phyloP scores from a whole-genome alignment of 1,284 basidiomycete genomes.

The Garcileccinum viscosum region DNA sequence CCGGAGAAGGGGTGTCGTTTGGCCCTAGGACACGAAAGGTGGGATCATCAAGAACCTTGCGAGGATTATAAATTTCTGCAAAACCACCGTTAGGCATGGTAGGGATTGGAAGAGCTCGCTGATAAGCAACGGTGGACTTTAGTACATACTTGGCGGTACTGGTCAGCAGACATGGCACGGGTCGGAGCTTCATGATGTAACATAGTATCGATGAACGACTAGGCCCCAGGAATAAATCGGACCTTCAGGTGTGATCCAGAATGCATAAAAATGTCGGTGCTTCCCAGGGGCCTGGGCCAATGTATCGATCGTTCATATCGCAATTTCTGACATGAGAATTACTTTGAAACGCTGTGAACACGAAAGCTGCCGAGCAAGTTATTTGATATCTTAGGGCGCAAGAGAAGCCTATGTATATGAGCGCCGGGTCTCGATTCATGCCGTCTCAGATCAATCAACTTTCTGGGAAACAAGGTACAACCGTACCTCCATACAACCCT shows the following conservation, averaged over 20 bases:
- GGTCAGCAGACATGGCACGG: constrained; percentile 20
- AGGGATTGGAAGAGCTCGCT: not conserved
- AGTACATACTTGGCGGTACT: not conserved
- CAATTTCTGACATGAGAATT: not conserved
- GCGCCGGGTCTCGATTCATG: not conserved
- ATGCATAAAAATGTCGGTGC: not conserved
- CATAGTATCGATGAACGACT: not conserved
- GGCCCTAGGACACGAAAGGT: constrained; percentile 54
- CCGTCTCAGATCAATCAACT: not conserved
- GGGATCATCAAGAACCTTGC: constrained; percentile 58
- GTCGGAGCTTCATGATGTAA: not conserved
- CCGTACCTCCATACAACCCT: not conserved
- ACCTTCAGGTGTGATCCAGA: not conserved
- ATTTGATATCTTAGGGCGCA: not conserved
- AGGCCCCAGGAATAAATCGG: not conserved
- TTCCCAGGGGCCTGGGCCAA: not conserved
- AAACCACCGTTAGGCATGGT: constrained; percentile 35
- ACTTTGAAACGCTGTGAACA: not conserved
- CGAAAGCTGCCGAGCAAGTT: not conserved
- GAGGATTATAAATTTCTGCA: constrained; percentile 55
- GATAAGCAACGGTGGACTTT: constrained; percentile 3
- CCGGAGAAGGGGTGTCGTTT: constrained; percentile 51
- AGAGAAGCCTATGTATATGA: too few relatives aligned
- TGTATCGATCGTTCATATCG: not conserved
- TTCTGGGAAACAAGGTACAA: not conserved